phyloP scores from a whole-genome alignment of 2,329 filamentous ascomycete species.

The Fusarium sp. region DNA sequence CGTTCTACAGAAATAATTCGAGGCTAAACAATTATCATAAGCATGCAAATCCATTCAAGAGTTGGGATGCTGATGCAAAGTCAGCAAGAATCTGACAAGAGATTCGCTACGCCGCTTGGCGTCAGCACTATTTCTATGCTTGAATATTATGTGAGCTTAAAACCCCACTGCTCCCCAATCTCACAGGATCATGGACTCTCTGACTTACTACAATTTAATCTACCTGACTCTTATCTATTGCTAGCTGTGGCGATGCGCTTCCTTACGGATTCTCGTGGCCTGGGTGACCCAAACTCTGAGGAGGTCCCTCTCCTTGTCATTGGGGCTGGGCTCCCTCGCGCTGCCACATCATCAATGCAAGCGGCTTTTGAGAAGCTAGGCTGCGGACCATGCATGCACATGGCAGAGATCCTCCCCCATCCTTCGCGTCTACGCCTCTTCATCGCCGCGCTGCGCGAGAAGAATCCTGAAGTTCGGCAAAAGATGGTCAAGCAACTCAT shows the following conservation, averaged over 20 bases:
- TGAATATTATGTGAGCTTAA: background rate
- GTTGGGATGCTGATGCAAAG: background rate
- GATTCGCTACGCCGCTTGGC: background rate
- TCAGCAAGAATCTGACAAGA: background rate
- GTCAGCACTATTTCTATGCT: conserved; percentile 1
- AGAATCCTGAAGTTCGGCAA: conserved; percentile 39
- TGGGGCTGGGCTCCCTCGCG: conserved; percentile 48
- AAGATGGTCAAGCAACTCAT: conserved; percentile 47
- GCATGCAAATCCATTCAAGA: background rate
- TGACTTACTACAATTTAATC: fast-evolving
- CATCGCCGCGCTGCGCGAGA: conserved; percentile 43
- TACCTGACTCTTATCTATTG: fast-evolving
- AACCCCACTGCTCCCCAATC: background rate
- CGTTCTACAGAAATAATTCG: background rate
- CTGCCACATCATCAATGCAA: conserved; percentile 51
- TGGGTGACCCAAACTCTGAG: background rate
- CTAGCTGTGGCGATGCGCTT: conserved; percentile 23
- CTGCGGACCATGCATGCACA: conserved; percentile 48
- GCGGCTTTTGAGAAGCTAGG: conserved; percentile 47
- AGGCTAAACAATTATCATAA: background rate
- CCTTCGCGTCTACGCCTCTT: conserved; percentile 39
- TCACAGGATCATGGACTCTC: background rate
- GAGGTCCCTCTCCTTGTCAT: conserved; percentile 38
- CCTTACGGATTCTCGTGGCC: conserved; percentile 20
- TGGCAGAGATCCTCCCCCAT: conserved; percentile 45